Base-by-base conservation (phyloP, 352 stramenopile genomes). In the Pythium phragmitis region DNA sequence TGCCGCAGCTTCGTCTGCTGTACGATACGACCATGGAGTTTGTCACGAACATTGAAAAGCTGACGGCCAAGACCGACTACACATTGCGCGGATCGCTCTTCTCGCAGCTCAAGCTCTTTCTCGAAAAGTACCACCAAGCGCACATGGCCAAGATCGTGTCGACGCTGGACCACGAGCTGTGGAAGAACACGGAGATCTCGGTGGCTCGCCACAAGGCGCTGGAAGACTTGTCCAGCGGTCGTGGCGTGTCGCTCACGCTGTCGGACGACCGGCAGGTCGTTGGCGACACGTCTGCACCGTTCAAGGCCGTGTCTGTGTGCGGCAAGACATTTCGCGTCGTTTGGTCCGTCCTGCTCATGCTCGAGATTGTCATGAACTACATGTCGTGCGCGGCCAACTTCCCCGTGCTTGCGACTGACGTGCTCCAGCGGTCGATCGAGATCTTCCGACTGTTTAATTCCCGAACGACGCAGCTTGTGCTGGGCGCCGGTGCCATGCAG, bases 311-410 rank as follows among this genome's bases (percentile, higher is more conserved):
- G 21, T 80, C 89, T 14, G 92, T 98, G 23, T 96, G 96, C 61
- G 95, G 92, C 17, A 89, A 93, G 60, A 86, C 85, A 26, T 99
- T 98, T 65, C 96, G 96, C 43, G 89, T 98, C 46, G 96, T 99
- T 28, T 99, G 94, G 94, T 98, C 89, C 7, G 96, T 96, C 52
- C 77, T 99, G 13, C 66, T 98, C 21, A 93, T 98, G 77, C 78
- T 99, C 34, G 93, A 98, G 77, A 98, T 98, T 69, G 77, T 98
- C 43, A 97, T 98, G 86, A 97, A 93, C 65, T 97, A 98, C 77
- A 87, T 99, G 70, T 91, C 86, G 11, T 96, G 89, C 61, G 92
- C 94, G 17, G 84, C 89, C 56, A 96, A 98, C 74, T 98, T 98
- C 65, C 91, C 94, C 48, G 91, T 95, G 9, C 75, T 98, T 21